Conservation (phyloP, 305 asterid genomes). For the Nicotiana rustica region DNA sequence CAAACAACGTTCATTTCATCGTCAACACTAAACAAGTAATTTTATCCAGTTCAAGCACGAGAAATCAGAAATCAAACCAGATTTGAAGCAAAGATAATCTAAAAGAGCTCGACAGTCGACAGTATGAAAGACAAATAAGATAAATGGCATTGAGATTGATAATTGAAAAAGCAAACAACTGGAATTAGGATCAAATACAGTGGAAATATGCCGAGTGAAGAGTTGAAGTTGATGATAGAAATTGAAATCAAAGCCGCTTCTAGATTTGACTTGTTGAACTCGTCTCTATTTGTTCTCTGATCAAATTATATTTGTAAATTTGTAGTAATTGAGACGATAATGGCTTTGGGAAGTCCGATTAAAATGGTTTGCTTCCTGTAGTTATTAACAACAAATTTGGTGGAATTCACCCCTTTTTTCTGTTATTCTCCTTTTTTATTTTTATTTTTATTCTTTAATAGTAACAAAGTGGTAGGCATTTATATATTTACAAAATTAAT, state of each 20-base stretch:
- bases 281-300: background rate
- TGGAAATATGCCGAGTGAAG: background rate
- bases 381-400: constrained; percentile 19
- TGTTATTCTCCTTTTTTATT: background rate
- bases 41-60: background rate
- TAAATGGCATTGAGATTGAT: constrained; percentile 22
- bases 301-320: background rate
- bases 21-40: background rate
- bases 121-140: background rate
- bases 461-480: too few species aligned
- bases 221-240: constrained; percentile 22
- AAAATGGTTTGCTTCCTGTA: constrained; percentile 22
- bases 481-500: too few species aligned
- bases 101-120: background rate
- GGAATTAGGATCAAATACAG: constrained; percentile 10
- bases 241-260: background rate
- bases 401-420: constrained; percentile 27
- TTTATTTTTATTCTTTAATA: too few species aligned
- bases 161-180: background rate
- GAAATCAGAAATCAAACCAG: background rate
- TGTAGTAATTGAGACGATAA: background rate
- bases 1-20: constrained; percentile 14
- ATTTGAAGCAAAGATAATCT: constrained; percentile 18
- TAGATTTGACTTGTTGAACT: background rate
- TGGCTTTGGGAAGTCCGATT: constrained; percentile 44